Conservation (phyloP, 2,329 filamentous ascomycete species). For the Aspergillus fijiensis region DNA sequence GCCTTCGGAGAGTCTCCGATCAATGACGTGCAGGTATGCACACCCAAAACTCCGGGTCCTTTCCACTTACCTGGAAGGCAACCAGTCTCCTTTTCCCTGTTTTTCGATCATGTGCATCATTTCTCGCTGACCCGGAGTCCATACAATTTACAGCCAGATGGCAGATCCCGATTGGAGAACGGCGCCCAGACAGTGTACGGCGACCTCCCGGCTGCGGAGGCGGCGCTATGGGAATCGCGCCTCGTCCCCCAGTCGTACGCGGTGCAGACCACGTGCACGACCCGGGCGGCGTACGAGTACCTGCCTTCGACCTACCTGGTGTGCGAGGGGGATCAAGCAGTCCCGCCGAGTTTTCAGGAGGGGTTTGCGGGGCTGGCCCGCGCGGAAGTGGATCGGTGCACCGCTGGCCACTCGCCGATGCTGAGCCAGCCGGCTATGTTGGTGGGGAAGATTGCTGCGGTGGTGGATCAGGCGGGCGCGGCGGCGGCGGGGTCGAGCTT, state of each 20-base stretch:
- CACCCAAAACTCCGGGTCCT: no score
- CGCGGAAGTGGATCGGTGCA: conserved; percentile 2
- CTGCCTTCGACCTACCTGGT: conserved; percentile 10
- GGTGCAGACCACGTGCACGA: conserved; percentile 3
- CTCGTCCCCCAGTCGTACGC: conserved; percentile 8
- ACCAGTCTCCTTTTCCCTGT: background rate
- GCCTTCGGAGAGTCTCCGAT: conserved; percentile 1
- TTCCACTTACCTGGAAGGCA: background rate
- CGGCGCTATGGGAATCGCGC: conserved; percentile 4
- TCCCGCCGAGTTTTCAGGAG: background rate
- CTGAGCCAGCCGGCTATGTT: conserved; percentile 6
- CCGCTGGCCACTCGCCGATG: conserved; percentile 10
- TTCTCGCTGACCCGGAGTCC: no score
- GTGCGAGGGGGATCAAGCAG: conserved; percentile 5
- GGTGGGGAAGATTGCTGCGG: conserved; percentile 2
- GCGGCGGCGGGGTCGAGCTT: background rate
- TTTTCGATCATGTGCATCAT: no score
- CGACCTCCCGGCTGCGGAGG: conserved; percentile 6
- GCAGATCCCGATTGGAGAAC: background rate
- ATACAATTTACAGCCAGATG: background rate
- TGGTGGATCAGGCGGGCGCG: background rate
- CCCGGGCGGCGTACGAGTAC: conserved; percentile 9
- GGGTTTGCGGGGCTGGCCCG: conserved; percentile 3
- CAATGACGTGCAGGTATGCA: background rate
- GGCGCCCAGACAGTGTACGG: conserved; percentile 4